Evolutionary conservation across 768 basidiomycete genomes (phyloP).

Genomic region (Auricularia sp.): DNA sequence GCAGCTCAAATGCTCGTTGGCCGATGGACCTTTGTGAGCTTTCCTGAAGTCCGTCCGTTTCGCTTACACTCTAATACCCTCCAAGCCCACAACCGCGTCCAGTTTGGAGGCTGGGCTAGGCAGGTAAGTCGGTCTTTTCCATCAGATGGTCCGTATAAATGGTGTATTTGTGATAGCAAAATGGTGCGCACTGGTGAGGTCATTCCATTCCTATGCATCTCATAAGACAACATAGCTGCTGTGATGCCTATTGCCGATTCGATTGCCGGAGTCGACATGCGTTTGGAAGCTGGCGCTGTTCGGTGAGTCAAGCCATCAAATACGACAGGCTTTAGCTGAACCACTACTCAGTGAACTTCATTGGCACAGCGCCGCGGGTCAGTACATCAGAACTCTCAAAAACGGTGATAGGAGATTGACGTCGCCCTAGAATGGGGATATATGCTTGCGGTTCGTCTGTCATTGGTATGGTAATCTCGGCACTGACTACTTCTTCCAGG

Average conservation of each 20-base stretch:
- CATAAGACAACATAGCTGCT: too few species aligned
- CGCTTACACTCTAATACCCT: too few species aligned
- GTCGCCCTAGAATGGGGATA: slow-evolving; percentile 36
- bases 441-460: slow-evolving; percentile 28
- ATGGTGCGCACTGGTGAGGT: too few species aligned
- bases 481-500: slow-evolving; percentile 17
- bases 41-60: too few species aligned
- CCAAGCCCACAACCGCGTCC: slow-evolving; percentile 44
- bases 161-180: too few species aligned
- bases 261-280: slow-evolving; percentile 40
- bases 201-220: too few species aligned
- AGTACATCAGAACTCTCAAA: slow-evolving; percentile 7
- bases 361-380: slow-evolving; percentile 43
- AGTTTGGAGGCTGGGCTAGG: slow-evolving; percentile 57
- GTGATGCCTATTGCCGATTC: slow-evolving; percentile 10
- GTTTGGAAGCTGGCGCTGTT: slow-evolving; percentile 35
- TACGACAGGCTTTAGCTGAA: neutral
- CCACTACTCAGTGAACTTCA: slow-evolving; percentile 33
- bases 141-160: neutral
- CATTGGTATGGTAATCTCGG: neutral
- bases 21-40: slow-evolving; percentile 34
- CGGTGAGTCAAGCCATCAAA: slow-evolving; percentile 19
- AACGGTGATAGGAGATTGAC: neutral
- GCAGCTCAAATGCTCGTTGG: slow-evolving; percentile 44
- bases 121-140: slow-evolving; percentile 41